Evolutionary conservation across 2,329 filamentous ascomycete species (phyloP), one percentile per base, ranked within the genome.

Genomic region (Fusarium sp.): DNA sequence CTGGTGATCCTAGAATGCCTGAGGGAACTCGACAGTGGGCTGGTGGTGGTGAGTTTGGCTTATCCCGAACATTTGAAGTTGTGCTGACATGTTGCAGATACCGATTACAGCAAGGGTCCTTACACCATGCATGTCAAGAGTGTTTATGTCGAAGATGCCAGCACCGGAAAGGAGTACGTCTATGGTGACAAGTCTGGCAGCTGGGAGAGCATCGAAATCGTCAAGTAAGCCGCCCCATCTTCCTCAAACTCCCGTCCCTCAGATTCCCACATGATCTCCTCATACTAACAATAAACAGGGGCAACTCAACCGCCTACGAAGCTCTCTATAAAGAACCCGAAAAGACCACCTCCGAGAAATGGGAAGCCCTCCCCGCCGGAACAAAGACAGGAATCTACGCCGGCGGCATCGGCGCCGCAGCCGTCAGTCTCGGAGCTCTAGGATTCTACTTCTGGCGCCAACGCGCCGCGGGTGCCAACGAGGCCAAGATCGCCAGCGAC

Each of bases 91-190:
- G 9, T 6, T 6, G 0, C 17, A 71, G 69, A 83, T 56, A 93
- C 91, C 44, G 85, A 94, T 78, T 95, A 91, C 79, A 78, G 79
- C 53, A 76, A 87, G 30, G 90, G 84, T 0, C 93, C 93, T 1
- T 95, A 88, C 83, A 90, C 86, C 74, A 95, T 95, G 92, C 89
- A 88, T 66, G 87, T 95, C 71, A 88, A 92, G 84, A 88, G 85
- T 33, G 83, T 83, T 15, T 78, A 77, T 20, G 79, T 89, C 4
- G 82, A 89, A 58, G 88, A 91, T 73, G 89, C 87, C 81, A 88
- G 87, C 76, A 87, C 84, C 53, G 88, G 89, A 62, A 88, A 88
- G 73, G 87, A 89, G 73, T 95, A 94, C 78, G 80, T 85, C 48
- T 94, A 89, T 74, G 84, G 84, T 30, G 91, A 92, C 76, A 82